Evolutionary conservation across 169 alveolate genomes (phyloP).

Genomic region (Eimeria brunetti): DNA sequence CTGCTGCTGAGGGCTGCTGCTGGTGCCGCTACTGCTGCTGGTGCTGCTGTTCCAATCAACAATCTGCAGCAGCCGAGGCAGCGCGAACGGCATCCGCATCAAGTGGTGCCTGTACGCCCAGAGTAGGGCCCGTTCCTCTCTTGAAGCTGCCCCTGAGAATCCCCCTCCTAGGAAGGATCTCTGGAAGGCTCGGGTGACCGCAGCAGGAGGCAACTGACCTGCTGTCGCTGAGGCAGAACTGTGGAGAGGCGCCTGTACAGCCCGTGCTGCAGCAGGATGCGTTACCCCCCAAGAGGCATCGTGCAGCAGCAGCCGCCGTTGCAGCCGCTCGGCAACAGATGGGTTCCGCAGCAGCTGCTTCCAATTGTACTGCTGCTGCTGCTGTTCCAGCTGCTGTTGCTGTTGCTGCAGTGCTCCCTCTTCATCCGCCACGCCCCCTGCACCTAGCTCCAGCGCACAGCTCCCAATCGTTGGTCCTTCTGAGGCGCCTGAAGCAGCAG

Average conservation of each 20-base stretch:
- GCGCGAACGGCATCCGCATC: slow-evolving; percentile 22
- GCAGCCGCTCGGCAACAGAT: slow-evolving; percentile 28
- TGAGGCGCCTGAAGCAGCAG: not conserved
- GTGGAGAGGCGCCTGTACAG: slow-evolving; percentile 15
- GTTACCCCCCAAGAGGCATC: slow-evolving; percentile 33
- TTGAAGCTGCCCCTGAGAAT: not conserved
- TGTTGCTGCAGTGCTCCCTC: not conserved
- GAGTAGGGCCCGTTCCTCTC: not conserved
- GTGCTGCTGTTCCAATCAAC: slow-evolving; percentile 41
- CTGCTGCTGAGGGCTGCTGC: slow-evolving; percentile 39
- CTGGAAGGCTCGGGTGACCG: slow-evolving; percentile 16
- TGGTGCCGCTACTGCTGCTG: not conserved
- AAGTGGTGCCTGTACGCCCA: slow-evolving; percentile 28
- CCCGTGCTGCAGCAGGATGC: slow-evolving; percentile 42
- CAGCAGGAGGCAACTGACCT: slow-evolving; percentile 20
- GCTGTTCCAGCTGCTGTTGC: not conserved
- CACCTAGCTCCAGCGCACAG: not conserved
- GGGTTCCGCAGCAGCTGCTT: slow-evolving; percentile 34
- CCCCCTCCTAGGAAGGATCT: not conserved
- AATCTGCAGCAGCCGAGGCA: slow-evolving; percentile 35
- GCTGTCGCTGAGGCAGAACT: slow-evolving; percentile 8
- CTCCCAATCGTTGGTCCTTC: not conserved
- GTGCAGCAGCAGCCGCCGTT: slow-evolving; percentile 24
- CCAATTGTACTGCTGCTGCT: slow-evolving; percentile 35
- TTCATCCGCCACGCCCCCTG: not conserved